A percentile compares a stretch with the other conserved stretches of the same genome.
phyloP scores from a whole-genome alignment of 306 rosid genomes.

The Nissolia schottii region DNA sequence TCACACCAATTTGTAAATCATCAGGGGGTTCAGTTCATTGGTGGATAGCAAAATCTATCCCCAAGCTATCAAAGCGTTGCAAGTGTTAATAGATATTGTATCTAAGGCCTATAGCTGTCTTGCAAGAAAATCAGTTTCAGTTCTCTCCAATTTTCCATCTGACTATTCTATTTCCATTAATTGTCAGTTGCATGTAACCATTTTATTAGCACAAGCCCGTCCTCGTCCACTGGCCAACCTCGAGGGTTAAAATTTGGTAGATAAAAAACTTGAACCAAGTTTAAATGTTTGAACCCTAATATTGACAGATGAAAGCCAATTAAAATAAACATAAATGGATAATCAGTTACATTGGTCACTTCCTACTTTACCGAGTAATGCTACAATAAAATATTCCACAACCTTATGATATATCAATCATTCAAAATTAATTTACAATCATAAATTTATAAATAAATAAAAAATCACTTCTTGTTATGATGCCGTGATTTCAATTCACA shows the following conservation, averaged over 20 bases:
- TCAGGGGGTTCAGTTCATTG: constrained; percentile 7
- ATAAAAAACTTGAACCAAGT: too few relatives aligned
- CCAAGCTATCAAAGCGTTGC: constrained; percentile 34
- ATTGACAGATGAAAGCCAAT: not conserved
- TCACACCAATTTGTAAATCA: constrained; percentile 16
- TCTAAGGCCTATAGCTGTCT: not conserved
- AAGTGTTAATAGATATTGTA: constrained; percentile 53
- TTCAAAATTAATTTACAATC: too few relatives aligned
- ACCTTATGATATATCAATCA: too few relatives aligned
- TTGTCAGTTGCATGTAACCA: not conserved
- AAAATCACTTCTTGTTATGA: too few relatives aligned
- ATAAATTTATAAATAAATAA: too few relatives aligned
- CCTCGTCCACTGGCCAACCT: not conserved
- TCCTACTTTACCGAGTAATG: too few relatives aligned
- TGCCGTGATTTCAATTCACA: too few relatives aligned
- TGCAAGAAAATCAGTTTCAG: not conserved
- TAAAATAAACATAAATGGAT: not conserved
- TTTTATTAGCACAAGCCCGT: too few relatives aligned
- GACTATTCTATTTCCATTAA: not conserved
- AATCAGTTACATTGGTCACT: not conserved
- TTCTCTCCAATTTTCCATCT: not conserved
- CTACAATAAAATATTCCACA: too few relatives aligned
- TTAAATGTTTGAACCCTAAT: not conserved
- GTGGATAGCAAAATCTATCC: constrained; percentile 22
- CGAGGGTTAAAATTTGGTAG: not conserved